phyloP scores from a whole-genome alignment of 23 red algal species.

The Gracilaria gracilis region DNA sequence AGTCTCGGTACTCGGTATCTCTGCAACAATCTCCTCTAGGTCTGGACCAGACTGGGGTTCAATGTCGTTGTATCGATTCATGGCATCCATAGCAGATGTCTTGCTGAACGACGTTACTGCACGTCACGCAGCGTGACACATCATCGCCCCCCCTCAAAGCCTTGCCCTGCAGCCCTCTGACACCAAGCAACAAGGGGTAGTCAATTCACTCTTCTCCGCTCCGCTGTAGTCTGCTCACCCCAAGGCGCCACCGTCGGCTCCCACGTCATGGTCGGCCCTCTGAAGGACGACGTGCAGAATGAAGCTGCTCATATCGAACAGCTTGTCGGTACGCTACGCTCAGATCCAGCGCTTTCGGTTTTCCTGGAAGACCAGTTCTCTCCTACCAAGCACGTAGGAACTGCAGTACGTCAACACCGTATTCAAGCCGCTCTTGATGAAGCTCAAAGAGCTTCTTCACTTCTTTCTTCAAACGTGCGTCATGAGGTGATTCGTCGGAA shows the following conservation, averaged over 20 bases:
- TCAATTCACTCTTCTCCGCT: no score
- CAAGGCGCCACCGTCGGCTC: not conserved
- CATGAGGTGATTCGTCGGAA: slow-evolving; percentile 81
- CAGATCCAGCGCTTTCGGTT: slow-evolving; percentile 58
- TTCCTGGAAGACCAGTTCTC: slow-evolving; percentile 64
- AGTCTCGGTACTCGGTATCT: no score
- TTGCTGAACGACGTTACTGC: no score
- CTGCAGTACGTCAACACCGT: slow-evolving; percentile 53
- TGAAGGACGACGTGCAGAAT: not conserved
- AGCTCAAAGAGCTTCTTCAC: slow-evolving; percentile 65
- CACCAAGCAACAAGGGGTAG: not conserved
- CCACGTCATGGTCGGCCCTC: slow-evolving; percentile 11
- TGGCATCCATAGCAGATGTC: no score
- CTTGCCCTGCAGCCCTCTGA: not conserved
- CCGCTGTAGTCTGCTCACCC: no score
- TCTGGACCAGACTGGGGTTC: no score
- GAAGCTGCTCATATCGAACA: slow-evolving; percentile 26
- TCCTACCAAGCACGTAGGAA: slow-evolving; percentile 61
- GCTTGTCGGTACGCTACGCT: slow-evolving; percentile 53
- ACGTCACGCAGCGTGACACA: not conserved
- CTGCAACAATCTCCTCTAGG: no score
- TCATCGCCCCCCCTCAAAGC: no score
- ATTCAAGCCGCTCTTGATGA: slow-evolving; percentile 67
- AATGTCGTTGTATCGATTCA: no score
- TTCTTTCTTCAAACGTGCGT: slow-evolving; percentile 71